These are phyloP conservation scores for Colletotrichum sp. DNA, from an alignment of 2,329 filamentous ascomycete species.

Conservation along the genomic window DNA sequence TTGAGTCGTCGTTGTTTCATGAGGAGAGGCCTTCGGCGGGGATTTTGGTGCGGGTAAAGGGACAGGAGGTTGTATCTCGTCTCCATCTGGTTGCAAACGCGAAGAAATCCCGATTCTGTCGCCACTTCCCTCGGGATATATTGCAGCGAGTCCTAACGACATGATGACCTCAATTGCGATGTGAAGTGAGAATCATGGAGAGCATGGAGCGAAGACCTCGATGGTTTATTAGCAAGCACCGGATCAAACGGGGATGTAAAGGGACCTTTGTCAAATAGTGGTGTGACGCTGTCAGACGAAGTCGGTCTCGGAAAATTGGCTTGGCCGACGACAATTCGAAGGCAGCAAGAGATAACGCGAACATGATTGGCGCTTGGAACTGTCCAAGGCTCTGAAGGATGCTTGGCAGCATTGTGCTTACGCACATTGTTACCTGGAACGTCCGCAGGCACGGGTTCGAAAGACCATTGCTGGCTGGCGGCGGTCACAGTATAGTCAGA, in stretches of 20 bases:
- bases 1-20: background rate
- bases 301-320: background rate
- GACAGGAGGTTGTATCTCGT: background rate
- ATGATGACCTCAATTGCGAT: background rate
- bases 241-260: background rate
- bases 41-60: background rate
- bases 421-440: background rate
- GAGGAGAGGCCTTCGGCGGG: background rate
- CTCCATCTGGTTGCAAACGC: background rate
- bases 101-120: background rate
- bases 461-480: background rate
- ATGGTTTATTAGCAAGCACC: background rate
- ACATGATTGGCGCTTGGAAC: background rate
- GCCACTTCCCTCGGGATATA: background rate
- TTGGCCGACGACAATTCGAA: background rate
- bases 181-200: background rate
- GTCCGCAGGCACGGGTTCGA: background rate
- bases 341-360: background rate
- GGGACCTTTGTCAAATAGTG: background rate
- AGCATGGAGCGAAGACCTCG: accelerated
- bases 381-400: background rate
- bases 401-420: background rate
- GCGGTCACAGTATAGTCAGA: too few species aligned
- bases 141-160: background rate
- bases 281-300: background rate